A percentile compares a stretch with the other conserved stretches of the same genome.
Evolutionary conservation across 345 rosid genomes (phyloP).

Genomic region (Anastatica hierochuntica): DNA sequence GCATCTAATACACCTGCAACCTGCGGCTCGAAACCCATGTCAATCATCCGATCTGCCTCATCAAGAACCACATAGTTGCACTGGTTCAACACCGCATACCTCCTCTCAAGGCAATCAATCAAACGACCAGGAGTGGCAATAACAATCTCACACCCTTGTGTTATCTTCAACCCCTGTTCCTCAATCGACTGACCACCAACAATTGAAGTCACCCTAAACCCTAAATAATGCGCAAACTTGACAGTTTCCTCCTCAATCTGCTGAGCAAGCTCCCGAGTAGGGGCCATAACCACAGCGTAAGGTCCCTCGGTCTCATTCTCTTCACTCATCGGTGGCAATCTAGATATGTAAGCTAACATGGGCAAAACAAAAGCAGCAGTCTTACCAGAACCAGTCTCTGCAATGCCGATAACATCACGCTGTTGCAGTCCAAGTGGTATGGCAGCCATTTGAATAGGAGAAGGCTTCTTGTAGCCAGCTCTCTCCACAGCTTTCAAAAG

Average conservation of each 20-base stretch:
- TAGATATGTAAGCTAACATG: conserved; percentile 82
- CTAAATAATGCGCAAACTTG: conserved; percentile 69
- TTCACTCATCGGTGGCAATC: conserved; percentile 67
- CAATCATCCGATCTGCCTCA: conserved; percentile 98
- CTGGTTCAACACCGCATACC: conserved; percentile 82
- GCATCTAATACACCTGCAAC: conserved; percentile 86
- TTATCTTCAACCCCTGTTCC: conserved; percentile 69
- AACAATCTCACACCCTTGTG: conserved; percentile 93
- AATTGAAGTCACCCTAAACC: conserved; percentile 78
- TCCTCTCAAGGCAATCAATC: conserved; percentile 85
- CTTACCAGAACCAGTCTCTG: conserved; percentile 96
- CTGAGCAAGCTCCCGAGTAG: conserved; percentile 86
- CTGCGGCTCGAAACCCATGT: conserved; percentile 94
- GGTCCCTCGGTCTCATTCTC: conserved; percentile 94
- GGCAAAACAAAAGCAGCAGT: conserved; percentile 96
- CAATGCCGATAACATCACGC: conserved; percentile 90
- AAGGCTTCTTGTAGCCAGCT: conserved; percentile 79
- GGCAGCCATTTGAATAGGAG: conserved; percentile 91
- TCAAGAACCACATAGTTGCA: conserved; percentile 96
- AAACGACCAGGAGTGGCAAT: conserved; percentile 90
- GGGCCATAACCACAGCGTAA: conserved; percentile 91
- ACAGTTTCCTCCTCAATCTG: conserved; percentile 93
- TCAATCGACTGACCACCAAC: conserved; percentile 95
- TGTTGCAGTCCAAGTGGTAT: conserved; percentile 88
- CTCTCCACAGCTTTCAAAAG: conserved; percentile 78